These are phyloP conservation scores for Wallacemonas sp. DNA, from an alignment of 208 protist species.

Conservation along the genomic window DNA sequence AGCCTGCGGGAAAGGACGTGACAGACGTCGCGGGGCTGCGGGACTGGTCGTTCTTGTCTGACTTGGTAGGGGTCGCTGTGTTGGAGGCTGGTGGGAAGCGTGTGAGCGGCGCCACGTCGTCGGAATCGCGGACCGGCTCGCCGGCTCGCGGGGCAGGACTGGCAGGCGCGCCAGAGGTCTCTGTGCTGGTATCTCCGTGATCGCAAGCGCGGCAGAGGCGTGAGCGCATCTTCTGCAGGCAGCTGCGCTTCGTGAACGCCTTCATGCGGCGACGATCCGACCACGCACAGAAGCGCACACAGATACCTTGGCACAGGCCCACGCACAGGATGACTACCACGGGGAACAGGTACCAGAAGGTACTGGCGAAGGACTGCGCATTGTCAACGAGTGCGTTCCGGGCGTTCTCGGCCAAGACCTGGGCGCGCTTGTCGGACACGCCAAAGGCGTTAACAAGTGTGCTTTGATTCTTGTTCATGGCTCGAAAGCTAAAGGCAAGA, in stretches of 20 bases:
- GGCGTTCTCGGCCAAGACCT: not conserved
- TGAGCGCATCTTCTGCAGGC: conserved; percentile 9
- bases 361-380: not conserved
- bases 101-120: too few species aligned
- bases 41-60: too few species aligned
- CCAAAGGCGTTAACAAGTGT: too few species aligned
- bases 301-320: conserved; percentile 4
- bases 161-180: not conserved
- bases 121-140: not conserved
- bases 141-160: not conserved
- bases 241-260: conserved; percentile 4
- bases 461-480: not conserved
- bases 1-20: not conserved
- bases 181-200: not conserved
- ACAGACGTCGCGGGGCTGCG: not conserved
- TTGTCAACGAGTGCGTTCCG: not conserved
- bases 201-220: not conserved
- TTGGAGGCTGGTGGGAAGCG: not conserved
- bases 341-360: conserved; percentile 26
- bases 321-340: conserved; percentile 13
- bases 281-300: conserved; percentile 7
- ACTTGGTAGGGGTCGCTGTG: too few species aligned
- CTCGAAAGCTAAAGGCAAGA: not conserved
- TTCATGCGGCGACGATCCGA: conserved; percentile 15
- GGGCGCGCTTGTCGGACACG: not conserved